phyloP scores from a whole-genome alignment of 768 basidiomycete genomes.

The Dacryopinax primogenitus region DNA sequence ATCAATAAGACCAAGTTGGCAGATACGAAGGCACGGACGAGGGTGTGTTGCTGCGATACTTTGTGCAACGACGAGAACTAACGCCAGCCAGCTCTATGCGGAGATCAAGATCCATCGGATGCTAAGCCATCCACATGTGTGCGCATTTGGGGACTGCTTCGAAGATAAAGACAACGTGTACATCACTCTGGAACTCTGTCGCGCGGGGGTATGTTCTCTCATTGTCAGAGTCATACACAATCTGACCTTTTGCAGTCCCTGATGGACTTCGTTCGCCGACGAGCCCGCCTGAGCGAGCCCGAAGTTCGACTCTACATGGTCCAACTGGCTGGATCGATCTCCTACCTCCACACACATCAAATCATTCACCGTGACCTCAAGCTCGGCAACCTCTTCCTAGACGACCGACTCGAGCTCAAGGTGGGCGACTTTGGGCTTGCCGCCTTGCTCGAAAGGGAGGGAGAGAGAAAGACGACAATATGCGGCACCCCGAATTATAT shows the following conservation, averaged over 20 bases:
- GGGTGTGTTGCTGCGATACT: conserved; percentile 38
- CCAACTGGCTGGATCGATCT: conserved; percentile 88
- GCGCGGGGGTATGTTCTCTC: conserved; percentile 45
- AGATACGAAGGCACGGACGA: conserved; percentile 94
- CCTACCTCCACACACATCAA: conserved; percentile 93
- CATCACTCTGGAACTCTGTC: conserved; percentile 89
- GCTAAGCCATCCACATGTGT: conserved; percentile 84
- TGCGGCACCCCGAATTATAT: conserved; percentile 99
- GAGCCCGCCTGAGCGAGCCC: conserved; percentile 78
- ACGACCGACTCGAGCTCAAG: conserved; percentile 84
- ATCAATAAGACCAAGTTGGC: conserved; percentile 84
- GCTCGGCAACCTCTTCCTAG: conserved; percentile 88
- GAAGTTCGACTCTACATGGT: conserved; percentile 88
- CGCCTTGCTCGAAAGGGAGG: conserved; percentile 89
- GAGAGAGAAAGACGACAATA: conserved; percentile 97
- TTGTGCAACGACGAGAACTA: neutral
- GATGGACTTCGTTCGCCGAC: conserved; percentile 81
- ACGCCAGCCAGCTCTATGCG: conserved; percentile 65
- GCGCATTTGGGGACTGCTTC: conserved; percentile 83
- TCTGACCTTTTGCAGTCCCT: conserved; percentile 33
- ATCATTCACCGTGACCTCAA: conserved; percentile 98
- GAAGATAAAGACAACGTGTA: conserved; percentile 94
- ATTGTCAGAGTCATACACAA: neutral
- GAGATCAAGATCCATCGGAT: conserved; percentile 97
- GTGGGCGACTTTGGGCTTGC: conserved; percentile 97